Evolutionary conservation across 1,284 basidiomycete genomes (phyloP).

Genomic region (Anthracocystis walkeri): DNA sequence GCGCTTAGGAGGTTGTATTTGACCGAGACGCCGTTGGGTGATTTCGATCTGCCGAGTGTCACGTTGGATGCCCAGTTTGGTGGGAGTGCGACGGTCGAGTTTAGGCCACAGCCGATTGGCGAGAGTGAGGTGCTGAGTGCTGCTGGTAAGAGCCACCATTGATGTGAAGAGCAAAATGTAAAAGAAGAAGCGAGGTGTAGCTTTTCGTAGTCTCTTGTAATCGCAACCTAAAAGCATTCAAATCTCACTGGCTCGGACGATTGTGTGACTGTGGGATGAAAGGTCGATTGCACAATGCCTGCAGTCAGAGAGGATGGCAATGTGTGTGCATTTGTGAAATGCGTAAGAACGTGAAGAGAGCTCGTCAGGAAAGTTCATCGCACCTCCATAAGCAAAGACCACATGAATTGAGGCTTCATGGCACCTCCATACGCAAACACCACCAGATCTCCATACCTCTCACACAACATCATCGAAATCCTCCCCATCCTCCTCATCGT

Average conservation of each 20-base stretch:
- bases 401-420: no score
- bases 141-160: constrained; percentile 39
- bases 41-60: constrained; percentile 71
- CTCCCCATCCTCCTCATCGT: constrained; percentile 40
- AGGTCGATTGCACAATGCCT: no score
- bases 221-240: no score
- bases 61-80: constrained; percentile 53
- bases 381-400: no score
- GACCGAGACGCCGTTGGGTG: constrained; percentile 73
- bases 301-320: no score
- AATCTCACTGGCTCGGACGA: no score
- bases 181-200: background rate
- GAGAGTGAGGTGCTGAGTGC: constrained; percentile 38
- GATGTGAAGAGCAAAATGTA: background rate
- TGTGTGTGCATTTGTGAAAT: no score
- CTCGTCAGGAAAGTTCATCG: no score
- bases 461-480: constrained; percentile 46
- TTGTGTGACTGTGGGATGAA: no score
- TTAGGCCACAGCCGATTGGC: constrained; percentile 32
- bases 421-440: no score
- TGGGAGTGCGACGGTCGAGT: constrained; percentile 6
- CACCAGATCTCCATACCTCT: background rate
- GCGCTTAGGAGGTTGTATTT: constrained; percentile 83
- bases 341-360: no score
- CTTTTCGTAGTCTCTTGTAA: background rate